phyloP scores from a whole-genome alignment of 768 basidiomycete genomes.

The Infundibulicybe gibba region DNA sequence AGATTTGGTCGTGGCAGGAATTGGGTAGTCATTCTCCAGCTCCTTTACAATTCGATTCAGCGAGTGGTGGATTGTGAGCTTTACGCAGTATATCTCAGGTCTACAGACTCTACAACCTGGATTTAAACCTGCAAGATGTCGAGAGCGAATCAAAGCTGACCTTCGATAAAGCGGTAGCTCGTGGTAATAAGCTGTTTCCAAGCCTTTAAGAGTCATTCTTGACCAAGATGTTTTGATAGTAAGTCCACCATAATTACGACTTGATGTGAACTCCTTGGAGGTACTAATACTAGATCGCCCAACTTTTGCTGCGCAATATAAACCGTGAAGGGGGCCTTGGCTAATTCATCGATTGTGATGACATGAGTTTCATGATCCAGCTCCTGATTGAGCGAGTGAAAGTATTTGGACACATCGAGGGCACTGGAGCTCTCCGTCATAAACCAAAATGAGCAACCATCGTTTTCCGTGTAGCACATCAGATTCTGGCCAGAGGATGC shows the following conservation, averaged over 20 bases:
- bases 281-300: conserved; percentile 80
- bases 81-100: conserved; percentile 72
- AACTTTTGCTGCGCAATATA: conserved; percentile 70
- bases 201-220: conserved; percentile 68
- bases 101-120: conserved; percentile 64
- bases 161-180: conserved; percentile 81
- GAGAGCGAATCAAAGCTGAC: conserved; percentile 31
- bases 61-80: conserved; percentile 57
- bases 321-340: conserved; percentile 61
- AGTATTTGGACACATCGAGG: conserved; percentile 52
- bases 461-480: conserved; percentile 77
- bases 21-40: conserved; percentile 6
- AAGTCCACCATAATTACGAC: conserved; percentile 80
- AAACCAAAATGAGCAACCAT: conserved; percentile 81
- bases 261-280: conserved; percentile 79
- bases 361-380: conserved; percentile 75
- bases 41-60: conserved; percentile 32
- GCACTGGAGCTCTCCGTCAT: conserved; percentile 69
- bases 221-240: conserved; percentile 88
- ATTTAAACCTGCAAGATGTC: background rate
- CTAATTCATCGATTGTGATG: conserved; percentile 59
- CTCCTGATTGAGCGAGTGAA: conserved; percentile 50
- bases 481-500: conserved; percentile 84
- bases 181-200: conserved; percentile 57
- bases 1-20: no score